Percentiles rank a stretch among this genome's conserved stretches.
Evolutionary conservation across 352 stramenopile species (phyloP).

Genomic region (Globisporangium polare): DNA sequence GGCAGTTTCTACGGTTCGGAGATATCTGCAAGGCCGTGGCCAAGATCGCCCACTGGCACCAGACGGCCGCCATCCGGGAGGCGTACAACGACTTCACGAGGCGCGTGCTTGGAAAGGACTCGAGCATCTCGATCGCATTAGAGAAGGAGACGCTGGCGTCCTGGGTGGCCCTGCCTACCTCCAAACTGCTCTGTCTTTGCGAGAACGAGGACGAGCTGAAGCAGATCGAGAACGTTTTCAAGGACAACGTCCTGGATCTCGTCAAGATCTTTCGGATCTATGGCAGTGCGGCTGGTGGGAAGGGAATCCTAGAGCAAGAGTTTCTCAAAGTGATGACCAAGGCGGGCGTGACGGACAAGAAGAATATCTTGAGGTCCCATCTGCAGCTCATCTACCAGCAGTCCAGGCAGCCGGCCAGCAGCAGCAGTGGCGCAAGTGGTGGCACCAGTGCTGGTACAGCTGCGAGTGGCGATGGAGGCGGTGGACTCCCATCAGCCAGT

Average conservation of each 20-base stretch:
- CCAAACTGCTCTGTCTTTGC: conserved; percentile 53
- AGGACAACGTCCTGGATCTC: conserved; percentile 72
- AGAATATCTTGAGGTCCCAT: conserved; percentile 71
- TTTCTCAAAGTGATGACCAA: conserved; percentile 84
- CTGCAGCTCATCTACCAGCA: conserved; percentile 77
- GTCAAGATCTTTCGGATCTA: conserved; percentile 81
- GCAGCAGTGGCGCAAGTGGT: background rate
- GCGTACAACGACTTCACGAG: conserved; percentile 66
- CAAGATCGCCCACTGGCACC: conserved; percentile 53
- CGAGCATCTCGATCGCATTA: conserved; percentile 59
- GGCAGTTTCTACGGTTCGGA: conserved; percentile 55
- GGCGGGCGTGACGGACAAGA: conserved; percentile 71
- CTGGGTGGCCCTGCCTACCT: conserved; percentile 42
- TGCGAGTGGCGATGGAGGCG: conserved; percentile 4
- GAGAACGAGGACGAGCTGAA: conserved; percentile 57
- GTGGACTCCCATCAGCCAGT: background rate
- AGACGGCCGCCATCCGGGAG: conserved; percentile 39
- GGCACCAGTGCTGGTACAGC: background rate
- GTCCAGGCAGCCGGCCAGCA: conserved; percentile 24
- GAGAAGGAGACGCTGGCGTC: conserved; percentile 68
- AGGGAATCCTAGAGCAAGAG: conserved; percentile 73
- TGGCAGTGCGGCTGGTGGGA: conserved; percentile 53
- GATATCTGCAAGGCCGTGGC: conserved; percentile 46
- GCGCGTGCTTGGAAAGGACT: conserved; percentile 63
- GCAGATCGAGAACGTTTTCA: conserved; percentile 63